Evolutionary conservation across 495 filamentous ascomycete species (phyloP), one percentile per base, ranked within the genome.

Genomic region (Lasiosphaeris hirsuta): DNA sequence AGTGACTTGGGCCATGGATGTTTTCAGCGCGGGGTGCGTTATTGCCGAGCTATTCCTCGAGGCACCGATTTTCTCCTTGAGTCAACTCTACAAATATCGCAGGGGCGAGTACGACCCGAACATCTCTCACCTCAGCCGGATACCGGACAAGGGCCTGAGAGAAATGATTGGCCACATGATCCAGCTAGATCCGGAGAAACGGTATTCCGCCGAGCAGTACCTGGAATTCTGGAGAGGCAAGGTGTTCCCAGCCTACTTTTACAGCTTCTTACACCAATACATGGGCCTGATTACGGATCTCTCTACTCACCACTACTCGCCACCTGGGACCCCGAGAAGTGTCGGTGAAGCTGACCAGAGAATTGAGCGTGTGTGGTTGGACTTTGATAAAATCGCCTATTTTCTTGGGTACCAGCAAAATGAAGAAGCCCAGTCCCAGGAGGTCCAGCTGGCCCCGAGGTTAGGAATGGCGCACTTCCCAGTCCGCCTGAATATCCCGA

Each of bases 21-120:
- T 99, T 30, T 99, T 99, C 74, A 97, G 94, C 73, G 88, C 86
- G 37, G 94, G 94, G 9, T 99, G 95, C 66, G 95, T 97, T 17
- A 96, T 99, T 63, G 95, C 95, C 4, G 95, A 99, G 69, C 78
- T 99, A 3, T 97, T 97, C 61, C 81, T 96, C n/a, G 95, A 99
- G 70, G 80, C 90, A 0, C 91, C 93, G 1, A 92, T 97, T 34
- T 97, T 99, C 72, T 92, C 81, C 34, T 75, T 97, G 14, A 92
- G 88, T 56, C 93, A 97, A 69, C 84, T 99, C 56, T 97, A 90
- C 79, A 94, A 90, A 66, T 97, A 97, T 64, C 84, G 90, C 36
- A 87, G 87, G 59, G 88, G 89, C 40, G 92, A 97, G 66, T 99
- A 96, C 72, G 92, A 96, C 61, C 93, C 93, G 0, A 77, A 81